Conservation (phyloP, 495 filamentous ascomycete genomes). For the Xylaria telfairii region DNA sequence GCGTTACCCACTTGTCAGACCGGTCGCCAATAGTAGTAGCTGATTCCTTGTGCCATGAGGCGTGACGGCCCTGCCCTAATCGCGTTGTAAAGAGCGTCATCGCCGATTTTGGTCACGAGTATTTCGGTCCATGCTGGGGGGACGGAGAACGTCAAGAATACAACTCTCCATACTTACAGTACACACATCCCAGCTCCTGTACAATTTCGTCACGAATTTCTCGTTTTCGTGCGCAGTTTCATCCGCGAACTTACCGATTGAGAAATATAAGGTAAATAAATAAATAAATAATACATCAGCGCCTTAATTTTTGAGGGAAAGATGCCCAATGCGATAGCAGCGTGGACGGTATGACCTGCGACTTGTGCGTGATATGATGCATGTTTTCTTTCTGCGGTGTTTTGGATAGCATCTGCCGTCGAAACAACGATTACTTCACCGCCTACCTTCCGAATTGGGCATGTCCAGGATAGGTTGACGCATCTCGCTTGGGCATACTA, state of each 20-base stretch:
- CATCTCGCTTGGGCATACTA: constrained; percentile 14
- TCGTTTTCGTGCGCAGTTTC: not conserved
- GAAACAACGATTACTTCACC: not conserved
- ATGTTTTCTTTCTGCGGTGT: not conserved
- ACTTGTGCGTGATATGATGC: constrained; percentile 1
- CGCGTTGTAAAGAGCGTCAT: not conserved
- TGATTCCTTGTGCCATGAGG: not conserved
- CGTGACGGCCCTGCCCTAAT: not conserved
- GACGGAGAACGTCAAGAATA: not conserved
- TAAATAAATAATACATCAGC: not conserved
- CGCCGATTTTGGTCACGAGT: constrained; percentile 14
- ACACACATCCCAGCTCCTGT: not conserved
- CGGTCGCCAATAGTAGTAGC: not conserved
- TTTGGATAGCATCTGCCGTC: not conserved
- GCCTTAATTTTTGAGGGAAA: not conserved
- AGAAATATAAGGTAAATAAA: not conserved
- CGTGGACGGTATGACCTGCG: not conserved
- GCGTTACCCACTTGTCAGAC: not conserved
- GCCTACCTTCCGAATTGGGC: constrained; percentile 21
- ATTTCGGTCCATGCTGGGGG: constrained; percentile 13
- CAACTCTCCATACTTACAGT: not conserved
- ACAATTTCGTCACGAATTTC: not conserved
- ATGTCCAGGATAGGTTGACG: not conserved
- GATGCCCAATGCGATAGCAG: not conserved
- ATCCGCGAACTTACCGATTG: not conserved